Percentiles rank a stretch among this genome's conserved stretches.
Evolutionary conservation across 1,139 yeast genomes (phyloP).

Genomic region (Debaryomyces singareniensis): DNA sequence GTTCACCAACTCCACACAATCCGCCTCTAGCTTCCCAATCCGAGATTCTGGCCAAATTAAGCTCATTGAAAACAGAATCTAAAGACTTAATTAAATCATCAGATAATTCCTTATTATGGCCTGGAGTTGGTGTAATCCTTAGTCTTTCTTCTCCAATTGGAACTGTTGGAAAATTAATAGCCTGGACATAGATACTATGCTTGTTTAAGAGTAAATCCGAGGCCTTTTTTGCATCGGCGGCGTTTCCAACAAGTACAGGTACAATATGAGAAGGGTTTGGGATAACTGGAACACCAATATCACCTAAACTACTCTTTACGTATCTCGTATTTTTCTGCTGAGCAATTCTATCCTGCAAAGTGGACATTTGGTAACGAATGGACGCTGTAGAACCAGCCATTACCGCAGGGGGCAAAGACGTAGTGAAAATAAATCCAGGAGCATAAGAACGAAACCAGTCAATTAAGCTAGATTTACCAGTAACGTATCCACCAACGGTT

Average conservation of each 20-base stretch:
- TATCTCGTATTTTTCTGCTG: slow-evolving; percentile 86
- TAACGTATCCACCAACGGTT: slow-evolving; percentile 95
- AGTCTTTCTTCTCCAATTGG: slow-evolving; percentile 93
- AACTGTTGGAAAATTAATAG: slow-evolving; percentile 97
- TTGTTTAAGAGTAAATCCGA: slow-evolving; percentile 81
- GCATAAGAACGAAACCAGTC: slow-evolving; percentile 97
- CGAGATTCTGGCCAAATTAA: slow-evolving; percentile 64
- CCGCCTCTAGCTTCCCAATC: slow-evolving; percentile 85
- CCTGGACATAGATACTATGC: slow-evolving; percentile 90
- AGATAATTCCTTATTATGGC: slow-evolving; percentile 73
- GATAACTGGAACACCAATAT: slow-evolving; percentile 84
- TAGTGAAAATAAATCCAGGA: slow-evolving; percentile 96
- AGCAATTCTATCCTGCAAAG: slow-evolving; percentile 68
- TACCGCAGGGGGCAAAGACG: slow-evolving; percentile 92
- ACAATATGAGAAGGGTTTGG: slow-evolving; percentile 98
- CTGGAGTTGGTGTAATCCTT: slow-evolving; percentile 97
- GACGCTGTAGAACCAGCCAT: slow-evolving; percentile 95
- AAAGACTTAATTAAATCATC: slow-evolving; percentile 73
- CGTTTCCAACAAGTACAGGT: slow-evolving; percentile 91
- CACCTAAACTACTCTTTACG: slow-evolving; percentile 65
- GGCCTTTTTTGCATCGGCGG: slow-evolving; percentile 85
- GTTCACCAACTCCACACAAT: slow-evolving; percentile 78
- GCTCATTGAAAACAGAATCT: slow-evolving; percentile 71
- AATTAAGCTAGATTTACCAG: slow-evolving; percentile 75
- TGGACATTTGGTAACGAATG: slow-evolving; percentile 75